Evolutionary conservation across 169 alveolate genomes (phyloP), one percentile per base, ranked within the genome.

Genomic region (Plasmodium gonderi): DNA sequence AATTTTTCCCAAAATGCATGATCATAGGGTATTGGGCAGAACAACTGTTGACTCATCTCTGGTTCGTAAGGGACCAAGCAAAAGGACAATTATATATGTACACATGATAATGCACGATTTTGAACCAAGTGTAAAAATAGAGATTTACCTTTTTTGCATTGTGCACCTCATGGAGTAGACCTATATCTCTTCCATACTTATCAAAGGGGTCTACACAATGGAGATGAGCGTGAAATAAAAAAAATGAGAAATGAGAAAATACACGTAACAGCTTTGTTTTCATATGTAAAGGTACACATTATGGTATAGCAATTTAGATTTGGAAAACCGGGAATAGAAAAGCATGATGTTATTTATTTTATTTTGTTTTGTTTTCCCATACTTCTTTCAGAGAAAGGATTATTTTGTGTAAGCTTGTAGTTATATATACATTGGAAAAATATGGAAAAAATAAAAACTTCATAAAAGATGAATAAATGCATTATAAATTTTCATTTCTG

Each of bases 401-500:
- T 51, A 49, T 80, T 64, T 9, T 76, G 78, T 51, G 54, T 67
- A 7, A 94, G 75, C 23, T 91, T 95, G 85, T 92, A 85, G 68
- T 91, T 89, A 80, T 85, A 83, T 64, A 90, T 81, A 79, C 90
- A 94, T 64, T 75, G 94, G 80, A 45, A 44, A 38, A 79, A 82
- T 45, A 94, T 60, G 89, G 90, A 45, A 12, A 67, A 54, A 31
- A 81, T 78, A 45, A 31, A 67, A 20, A 83, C 36, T 54, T 26
- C 65, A 83, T 60, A 83, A 11, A 78, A 9, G 64, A 77, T 67
- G 45, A 51, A 77, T 80, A 26, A 68, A 36, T 60, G 81, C 77
- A 65, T 51, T 78, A 7, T 49, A 45, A n/a, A n/a, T 14, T 45
- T 54, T 51, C 93, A 81, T 68, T 60, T 72, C 91, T 38, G 78